Evolutionary conservation across 495 filamentous ascomycete species (phyloP).

Genomic region (Hypomontagnella monticulosa): DNA sequence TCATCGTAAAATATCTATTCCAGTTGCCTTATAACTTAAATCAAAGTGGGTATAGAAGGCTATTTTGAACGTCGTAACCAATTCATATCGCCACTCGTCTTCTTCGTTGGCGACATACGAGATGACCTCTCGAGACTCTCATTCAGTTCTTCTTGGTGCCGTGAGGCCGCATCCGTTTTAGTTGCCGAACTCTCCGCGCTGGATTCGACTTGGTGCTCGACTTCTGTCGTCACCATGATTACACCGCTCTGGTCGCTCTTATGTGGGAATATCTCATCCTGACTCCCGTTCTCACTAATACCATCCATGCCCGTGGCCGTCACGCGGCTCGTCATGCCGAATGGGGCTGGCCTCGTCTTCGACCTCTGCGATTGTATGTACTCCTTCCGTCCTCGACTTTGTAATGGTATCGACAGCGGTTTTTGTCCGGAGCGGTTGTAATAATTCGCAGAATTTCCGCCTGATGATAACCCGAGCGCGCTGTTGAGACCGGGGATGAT

Average conservation of each 20-base stretch:
- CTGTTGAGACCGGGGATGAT: slow-evolving; percentile 38
- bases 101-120: background rate
- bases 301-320: slow-evolving; percentile 22
- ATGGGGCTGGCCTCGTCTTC: slow-evolving; percentile 9
- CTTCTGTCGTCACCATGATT: slow-evolving; percentile 30
- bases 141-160: slow-evolving; percentile 5
- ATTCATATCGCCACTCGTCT: slow-evolving; percentile 1
- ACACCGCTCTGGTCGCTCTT: slow-evolving; percentile 27
- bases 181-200: background rate
- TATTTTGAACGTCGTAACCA: slow-evolving; percentile 26
- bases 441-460: slow-evolving; percentile 7
- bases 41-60: background rate
- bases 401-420: slow-evolving; percentile 20
- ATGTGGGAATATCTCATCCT: slow-evolving; percentile 50
- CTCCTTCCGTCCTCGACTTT: slow-evolving; percentile 11
- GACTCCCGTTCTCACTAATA: slow-evolving; percentile 33
- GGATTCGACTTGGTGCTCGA: slow-evolving; percentile 22
- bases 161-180: slow-evolving; percentile 4
- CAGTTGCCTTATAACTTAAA: slow-evolving; percentile 8
- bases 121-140: background rate
- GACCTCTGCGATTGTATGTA: slow-evolving; percentile 32
- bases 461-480: slow-evolving; percentile 33
- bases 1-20: background rate
- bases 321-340: slow-evolving; percentile 31
- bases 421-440: slow-evolving; percentile 4